Evolutionary conservation across 2,329 filamentous ascomycete species (phyloP).

Genomic region (Monosporascus ibericus): DNA sequence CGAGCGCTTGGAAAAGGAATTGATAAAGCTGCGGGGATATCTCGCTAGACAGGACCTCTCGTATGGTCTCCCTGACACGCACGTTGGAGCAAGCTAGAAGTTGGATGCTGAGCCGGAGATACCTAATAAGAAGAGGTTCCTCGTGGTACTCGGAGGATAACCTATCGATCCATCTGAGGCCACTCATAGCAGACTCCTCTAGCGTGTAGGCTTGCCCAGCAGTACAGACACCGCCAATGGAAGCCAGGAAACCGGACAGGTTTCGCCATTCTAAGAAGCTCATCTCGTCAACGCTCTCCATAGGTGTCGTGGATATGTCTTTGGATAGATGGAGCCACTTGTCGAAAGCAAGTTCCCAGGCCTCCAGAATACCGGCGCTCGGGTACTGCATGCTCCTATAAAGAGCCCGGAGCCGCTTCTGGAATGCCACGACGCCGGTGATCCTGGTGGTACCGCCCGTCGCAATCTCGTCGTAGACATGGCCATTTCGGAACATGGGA

Average conservation of each 20-base stretch:
- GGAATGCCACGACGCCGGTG: slow-evolving; percentile 63
- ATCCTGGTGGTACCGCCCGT: slow-evolving; percentile 56
- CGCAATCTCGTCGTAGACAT: slow-evolving; percentile 56
- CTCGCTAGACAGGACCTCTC: slow-evolving; percentile 61
- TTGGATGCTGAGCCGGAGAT: slow-evolving; percentile 58
- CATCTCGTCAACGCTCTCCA: slow-evolving; percentile 48
- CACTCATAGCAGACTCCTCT: slow-evolving; percentile 52
- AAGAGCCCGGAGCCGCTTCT: slow-evolving; percentile 57
- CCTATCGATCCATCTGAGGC: slow-evolving; percentile 60
- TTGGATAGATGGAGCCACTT: slow-evolving; percentile 59
- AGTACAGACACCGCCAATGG: slow-evolving; percentile 59
- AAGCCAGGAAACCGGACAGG: slow-evolving; percentile 62
- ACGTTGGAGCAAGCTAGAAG: slow-evolving; percentile 59
- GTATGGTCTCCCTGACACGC: slow-evolving; percentile 59
- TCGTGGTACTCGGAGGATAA: slow-evolving; percentile 53
- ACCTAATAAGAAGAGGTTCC: slow-evolving; percentile 53
- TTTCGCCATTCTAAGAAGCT: slow-evolving; percentile 61
- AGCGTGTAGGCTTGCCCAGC: slow-evolving; percentile 50
- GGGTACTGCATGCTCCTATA: slow-evolving; percentile 56
- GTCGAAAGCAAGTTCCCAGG: slow-evolving; percentile 62
- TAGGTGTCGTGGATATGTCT: slow-evolving; percentile 49
- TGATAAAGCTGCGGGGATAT: slow-evolving; percentile 56
- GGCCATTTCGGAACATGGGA: slow-evolving; percentile 53
- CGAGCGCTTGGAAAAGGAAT: slow-evolving; percentile 58
- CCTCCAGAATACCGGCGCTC: slow-evolving; percentile 59